Conservation (phyloP, 768 basidiomycete species). For the Zangia roseola region DNA sequence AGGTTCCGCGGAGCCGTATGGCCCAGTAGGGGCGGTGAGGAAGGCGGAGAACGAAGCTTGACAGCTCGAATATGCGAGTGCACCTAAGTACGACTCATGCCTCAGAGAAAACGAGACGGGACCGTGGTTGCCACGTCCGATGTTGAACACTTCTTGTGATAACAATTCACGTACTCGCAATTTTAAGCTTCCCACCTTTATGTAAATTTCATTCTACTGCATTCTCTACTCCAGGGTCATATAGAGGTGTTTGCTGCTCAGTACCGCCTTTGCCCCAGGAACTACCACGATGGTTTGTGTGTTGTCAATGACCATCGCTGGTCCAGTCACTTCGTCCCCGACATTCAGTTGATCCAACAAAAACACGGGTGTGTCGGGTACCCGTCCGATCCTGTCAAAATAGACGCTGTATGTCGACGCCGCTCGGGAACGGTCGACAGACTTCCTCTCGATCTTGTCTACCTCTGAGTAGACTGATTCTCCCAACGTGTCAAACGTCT, state of each 20-base stretch:
- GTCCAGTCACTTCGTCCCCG: constrained; percentile 76
- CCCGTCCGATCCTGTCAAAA: constrained; percentile 77
- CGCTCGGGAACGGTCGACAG: constrained; percentile 42
- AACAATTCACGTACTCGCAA: no score
- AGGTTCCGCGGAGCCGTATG: no score
- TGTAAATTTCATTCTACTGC: neutral
- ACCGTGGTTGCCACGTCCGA: neutral
- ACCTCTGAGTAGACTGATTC: constrained; percentile 79
- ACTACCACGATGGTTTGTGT: constrained; percentile 94
- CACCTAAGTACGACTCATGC: no score
- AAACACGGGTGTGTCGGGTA: constrained; percentile 79
- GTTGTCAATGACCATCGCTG: constrained; percentile 92
- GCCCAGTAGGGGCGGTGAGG: no score
- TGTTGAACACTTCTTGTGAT: neutral
- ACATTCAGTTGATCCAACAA: constrained; percentile 60
- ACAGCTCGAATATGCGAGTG: no score
- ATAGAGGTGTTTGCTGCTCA: constrained; percentile 69
- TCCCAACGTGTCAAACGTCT: constrained; percentile 81
- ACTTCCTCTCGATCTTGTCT: constrained; percentile 44
- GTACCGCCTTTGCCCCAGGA: constrained; percentile 62
- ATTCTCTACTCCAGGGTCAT: constrained; percentile 40
- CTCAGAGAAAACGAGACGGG: neutral
- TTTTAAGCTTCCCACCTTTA: neutral
- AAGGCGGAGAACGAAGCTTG: no score
- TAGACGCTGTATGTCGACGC: constrained; percentile 67